Evolutionary conservation across 176 grass and related monocot species (phyloP), one percentile per base, ranked within the genome.

Genomic region (Saccharum officinarum): DNA sequence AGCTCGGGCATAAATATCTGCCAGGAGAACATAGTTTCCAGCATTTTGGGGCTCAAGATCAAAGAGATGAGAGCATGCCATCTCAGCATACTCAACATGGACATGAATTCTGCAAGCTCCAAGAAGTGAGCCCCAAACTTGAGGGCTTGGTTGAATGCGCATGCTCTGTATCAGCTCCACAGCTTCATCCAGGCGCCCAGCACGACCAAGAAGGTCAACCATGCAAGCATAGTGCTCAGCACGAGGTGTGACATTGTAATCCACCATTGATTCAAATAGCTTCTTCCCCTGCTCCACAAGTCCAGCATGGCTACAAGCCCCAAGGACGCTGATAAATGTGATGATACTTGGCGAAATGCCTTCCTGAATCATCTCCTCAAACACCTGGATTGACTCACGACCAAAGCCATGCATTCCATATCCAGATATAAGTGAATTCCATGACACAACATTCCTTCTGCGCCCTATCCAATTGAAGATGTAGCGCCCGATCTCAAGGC

Each of bases 1-100:
- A 69, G 91, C 96, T 73, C 76, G 89, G 50, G 80, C 88, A 88
- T 95, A 98, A 45, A 98, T 93, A 81, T 94, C 96, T 76, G 93
- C 89, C 54, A 95, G 79, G 25, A 98, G 85, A n/a, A 95, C 87
- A 86, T 98, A 98, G 69, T 98, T 98, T 67, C 93, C 96, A 13
- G 96, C 88, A 90, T 98, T 98, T 49, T 45, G 76, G 12, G 96
- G 96, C 76, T 98, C 96, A 31, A 95, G 93, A 47, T 98, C 83
- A 39, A 98, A 94, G 22, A 98, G 89, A 87, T 50, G 89, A 54
- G 85, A 87, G 55, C 91, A 98, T 33, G 96, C 93, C 89, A 91
- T 82, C 91, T 94, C 93, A 1, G 87, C 91, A 37, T 91, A 92
- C 77, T 98, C 91, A 42, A 94, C 89, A 71, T 92, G 86, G 17